Evolutionary conservation across 306 rosid species (phyloP).

Genomic region (Comarum palustre): DNA sequence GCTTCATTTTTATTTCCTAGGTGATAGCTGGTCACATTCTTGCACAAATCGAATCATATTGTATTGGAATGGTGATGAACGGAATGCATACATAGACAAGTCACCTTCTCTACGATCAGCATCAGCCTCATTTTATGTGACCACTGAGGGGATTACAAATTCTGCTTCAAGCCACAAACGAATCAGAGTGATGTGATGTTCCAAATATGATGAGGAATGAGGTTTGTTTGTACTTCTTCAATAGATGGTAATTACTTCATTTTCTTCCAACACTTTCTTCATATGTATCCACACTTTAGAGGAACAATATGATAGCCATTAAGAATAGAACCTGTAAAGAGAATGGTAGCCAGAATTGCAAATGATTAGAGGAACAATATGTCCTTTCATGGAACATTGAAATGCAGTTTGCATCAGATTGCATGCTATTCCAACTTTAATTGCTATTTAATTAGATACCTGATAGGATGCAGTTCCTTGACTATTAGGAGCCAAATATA

Average conservation of each 20-base stretch:
- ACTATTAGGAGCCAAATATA: background rate
- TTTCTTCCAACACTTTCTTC: background rate
- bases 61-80: slow-evolving; percentile 69
- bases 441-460: background rate
- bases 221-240: background rate
- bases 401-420: background rate
- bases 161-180: slow-evolving; percentile 54
- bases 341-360: slow-evolving; percentile 1
- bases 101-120: slow-evolving; percentile 70
- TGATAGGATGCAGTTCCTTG: background rate
- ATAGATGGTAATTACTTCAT: background rate
- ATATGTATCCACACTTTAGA: background rate
- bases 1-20: slow-evolving; percentile 39
- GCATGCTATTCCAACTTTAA: background rate
- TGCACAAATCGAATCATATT: slow-evolving; percentile 83
- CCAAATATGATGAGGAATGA: background rate
- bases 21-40: slow-evolving; percentile 96
- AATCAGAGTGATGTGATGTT: slow-evolving; percentile 45
- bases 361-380: slow-evolving; percentile 12
- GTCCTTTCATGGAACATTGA: slow-evolving; percentile 1
- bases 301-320: background rate
- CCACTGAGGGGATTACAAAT: slow-evolving; percentile 58
- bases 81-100: slow-evolving; percentile 72
- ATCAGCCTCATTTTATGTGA: slow-evolving; percentile 71
- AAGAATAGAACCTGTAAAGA: slow-evolving; percentile 5